Evolutionary conservation across 1,284 basidiomycete genomes (phyloP), one percentile per base, ranked within the genome.

Genomic region (Phellopilus nigrolimitatus): DNA sequence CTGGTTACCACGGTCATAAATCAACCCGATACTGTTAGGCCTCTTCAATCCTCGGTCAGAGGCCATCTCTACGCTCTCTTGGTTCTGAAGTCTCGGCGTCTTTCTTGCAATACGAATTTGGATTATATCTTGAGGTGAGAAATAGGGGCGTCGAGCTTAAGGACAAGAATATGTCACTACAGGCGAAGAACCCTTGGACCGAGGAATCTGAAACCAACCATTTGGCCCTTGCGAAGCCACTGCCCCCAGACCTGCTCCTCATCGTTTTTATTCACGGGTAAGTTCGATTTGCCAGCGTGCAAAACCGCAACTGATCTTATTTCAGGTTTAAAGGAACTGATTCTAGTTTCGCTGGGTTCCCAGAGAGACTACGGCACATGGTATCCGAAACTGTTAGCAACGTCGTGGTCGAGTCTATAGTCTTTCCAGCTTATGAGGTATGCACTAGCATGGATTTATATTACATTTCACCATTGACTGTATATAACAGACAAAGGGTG

Each of bases 381-480:
- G 72, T 97, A 3, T 67, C 77, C 1, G 76, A 84, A 59, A 79
- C 76, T 0, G 67, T 83, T 15, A 61, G 66, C 4, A 67, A 77
- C 49, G 67, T 82, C 1, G 62, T 65, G 15, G 83, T 91, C 6
- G 84, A 93, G 63, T 87, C 81, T 47, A 68, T 85, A 10, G 75
- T 93, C 4, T 97, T 97, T 64, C 94, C 94, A 24, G 85, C 83
- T 2, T 97, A 97, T 62, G 90, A 97, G 73, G 91, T 88, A 53
- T 59, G 74, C 37, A 25, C 17, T 12, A 5, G 6, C 13, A 12
- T 22, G 6, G 22, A 24, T 21, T 30, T 21, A 28, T 13, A 46
- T 24, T 22, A 19, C n/a, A 3, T 2, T 24, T 17, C 6, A 3
- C 25, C 31, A 28, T 13, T 49, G 19, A 30, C 57, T 62, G 27